Percentiles rank a stretch among this genome's conserved stretches.
Evolutionary conservation across 108 stramenopile genomes (phyloP).

Genomic region (Fragilariopsis cylindrus): DNA sequence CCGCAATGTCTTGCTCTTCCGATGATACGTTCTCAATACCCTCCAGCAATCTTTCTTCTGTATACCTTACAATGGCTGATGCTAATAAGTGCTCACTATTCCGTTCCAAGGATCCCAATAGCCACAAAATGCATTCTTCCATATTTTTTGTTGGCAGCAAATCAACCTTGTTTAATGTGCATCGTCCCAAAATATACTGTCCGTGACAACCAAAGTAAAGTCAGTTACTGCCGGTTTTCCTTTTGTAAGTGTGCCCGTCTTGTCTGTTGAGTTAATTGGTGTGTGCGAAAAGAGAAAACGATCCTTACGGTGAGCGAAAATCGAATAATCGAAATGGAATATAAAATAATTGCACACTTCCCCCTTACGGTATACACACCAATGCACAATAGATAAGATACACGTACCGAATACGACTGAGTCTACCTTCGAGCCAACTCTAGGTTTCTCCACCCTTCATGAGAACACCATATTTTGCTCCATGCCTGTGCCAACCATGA

Average conservation of each 20-base stretch:
- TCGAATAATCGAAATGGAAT: not conserved
- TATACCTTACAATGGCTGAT: slow-evolving; percentile 64
- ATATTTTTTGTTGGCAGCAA: slow-evolving; percentile 35
- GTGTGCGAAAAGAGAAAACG: not conserved
- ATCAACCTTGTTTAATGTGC: slow-evolving; percentile 12
- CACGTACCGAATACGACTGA: slow-evolving; percentile 79
- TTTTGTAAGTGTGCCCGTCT: slow-evolving; percentile 97
- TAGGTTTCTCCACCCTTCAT: slow-evolving; percentile 97
- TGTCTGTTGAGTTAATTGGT: slow-evolving; percentile 46
- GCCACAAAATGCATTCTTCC: slow-evolving; percentile 46
- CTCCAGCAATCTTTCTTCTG: slow-evolving; percentile 28
- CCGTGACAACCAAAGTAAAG: slow-evolving; percentile 35
- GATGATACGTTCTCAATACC: slow-evolving; percentile 42
- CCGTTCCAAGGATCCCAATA: slow-evolving; percentile 79
- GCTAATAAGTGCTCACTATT: slow-evolving; percentile 85
- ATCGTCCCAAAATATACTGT: slow-evolving; percentile 34
- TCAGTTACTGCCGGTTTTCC: slow-evolving; percentile 82
- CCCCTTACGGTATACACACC: too few species aligned
- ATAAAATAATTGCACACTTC: too few species aligned
- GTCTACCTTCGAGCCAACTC: slow-evolving; percentile 84
- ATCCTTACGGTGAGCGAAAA: not conserved
- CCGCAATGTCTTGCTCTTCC: slow-evolving; percentile 38
- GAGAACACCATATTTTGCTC: slow-evolving; percentile 91
- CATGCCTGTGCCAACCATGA: slow-evolving; percentile 89
- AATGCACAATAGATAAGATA: not conserved